Base-by-base conservation (phyloP, 192 early-diverging fungal genomes). In the Bifiguratus adelaidae region DNA sequence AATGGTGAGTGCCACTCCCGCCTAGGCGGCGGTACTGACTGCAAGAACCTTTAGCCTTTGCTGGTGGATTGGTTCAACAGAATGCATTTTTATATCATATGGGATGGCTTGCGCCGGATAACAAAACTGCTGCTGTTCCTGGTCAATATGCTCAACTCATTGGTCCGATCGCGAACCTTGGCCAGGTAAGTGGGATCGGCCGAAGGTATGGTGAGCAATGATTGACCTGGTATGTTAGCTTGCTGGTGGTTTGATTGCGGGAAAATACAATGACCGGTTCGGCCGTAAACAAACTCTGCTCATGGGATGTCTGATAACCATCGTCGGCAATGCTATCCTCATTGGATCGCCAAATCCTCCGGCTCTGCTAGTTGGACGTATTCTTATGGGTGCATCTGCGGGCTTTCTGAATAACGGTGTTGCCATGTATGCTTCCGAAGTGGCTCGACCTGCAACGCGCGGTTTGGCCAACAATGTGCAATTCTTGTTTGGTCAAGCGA, bases 401-500 rank as follows among this genome's bases (percentile, higher is more conserved):
- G 44, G 21, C 13, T 45, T 45, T n/a, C 27, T 45, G 4, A 45
- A 45, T 45, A 45, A 45, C 26, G 44, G 27, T 30, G 44, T 45
- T 18, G 44, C 44, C 11, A 45, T 45, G 44, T 45, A 45, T 23
- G 29, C 28, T 11, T 30, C 44, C 2, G 44, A 45, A 15, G 44
- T 45, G 19, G 44, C 44, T 13, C 24, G 32, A 30, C 44, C 25
- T 16, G 19, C 13, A 7, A 45, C 44, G 19, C 24, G 44, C 13
- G 44, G 44, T 45, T 30, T 30, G 7, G 44, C 44, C 26, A 45
- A 45, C 44, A 45, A 45, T n/a, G n/a, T 45, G 29, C 44, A 45
- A 30, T 45, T 45, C 44, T 30, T 45, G 27, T 45, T 45, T 12
- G 44, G 44, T 16, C 44, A 45, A 45, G 44, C 44, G 11, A 45